These are phyloP conservation scores for Gossypioides kirkii DNA, from an alignment of 345 rosid genomes.

Conservation along the genomic window DNA sequence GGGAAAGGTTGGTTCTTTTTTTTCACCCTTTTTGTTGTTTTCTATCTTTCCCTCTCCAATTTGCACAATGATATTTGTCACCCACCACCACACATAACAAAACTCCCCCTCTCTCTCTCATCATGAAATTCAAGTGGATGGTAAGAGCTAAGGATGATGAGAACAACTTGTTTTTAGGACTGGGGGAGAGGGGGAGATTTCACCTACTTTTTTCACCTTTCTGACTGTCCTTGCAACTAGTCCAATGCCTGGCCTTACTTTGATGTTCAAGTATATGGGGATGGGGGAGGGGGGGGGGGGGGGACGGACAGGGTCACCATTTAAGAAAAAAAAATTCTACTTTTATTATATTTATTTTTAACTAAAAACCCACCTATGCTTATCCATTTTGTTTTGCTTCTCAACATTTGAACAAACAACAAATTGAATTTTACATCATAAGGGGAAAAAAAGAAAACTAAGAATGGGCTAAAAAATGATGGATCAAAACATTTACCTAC, in stretches of 20 bases:
- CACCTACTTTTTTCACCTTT: conserved; percentile 39
- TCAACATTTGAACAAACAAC: not conserved
- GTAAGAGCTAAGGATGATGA: conserved; percentile 33
- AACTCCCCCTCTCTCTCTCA: conserved; percentile 5
- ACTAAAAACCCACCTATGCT: conserved; percentile 1
- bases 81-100: conserved; percentile 28
- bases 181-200: conserved; percentile 2
- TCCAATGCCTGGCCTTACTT: conserved; percentile 24
- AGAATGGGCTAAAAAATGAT: conserved; percentile 5
- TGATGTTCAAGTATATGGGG: conserved; percentile 24
- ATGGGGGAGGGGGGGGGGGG: too few relatives aligned
- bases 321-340: not conserved
- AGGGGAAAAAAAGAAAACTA: not conserved
- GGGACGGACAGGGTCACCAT: not conserved
- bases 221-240: conserved; percentile 18
- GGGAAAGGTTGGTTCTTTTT: conserved; percentile 25
- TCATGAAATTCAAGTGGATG: conserved; percentile 38
- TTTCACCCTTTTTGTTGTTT: conserved; percentile 33
- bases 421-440: not conserved
- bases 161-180: conserved; percentile 24
- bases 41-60: conserved; percentile 9
- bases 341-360: too few relatives aligned
- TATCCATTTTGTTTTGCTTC: conserved; percentile 1
- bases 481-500: conserved; percentile 7
- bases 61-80: conserved; percentile 22